Conservation (phyloP, 2,329 filamentous ascomycete genomes). For the Shiraia bambusicola region DNA sequence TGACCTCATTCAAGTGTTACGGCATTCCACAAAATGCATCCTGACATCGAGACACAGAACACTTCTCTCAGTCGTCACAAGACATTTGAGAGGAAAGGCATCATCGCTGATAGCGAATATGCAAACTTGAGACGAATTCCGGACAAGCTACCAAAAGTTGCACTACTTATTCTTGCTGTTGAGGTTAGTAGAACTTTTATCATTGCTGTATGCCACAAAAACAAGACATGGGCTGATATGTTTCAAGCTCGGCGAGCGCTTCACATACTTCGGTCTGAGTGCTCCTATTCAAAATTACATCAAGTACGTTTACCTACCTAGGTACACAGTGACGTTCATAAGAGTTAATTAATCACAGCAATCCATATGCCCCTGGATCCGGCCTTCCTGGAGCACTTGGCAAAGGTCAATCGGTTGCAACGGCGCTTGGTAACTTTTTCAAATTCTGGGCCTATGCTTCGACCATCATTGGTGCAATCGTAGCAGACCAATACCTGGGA, state of each 20-base stretch:
- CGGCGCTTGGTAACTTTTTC: constrained; percentile 8
- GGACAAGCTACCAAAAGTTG: constrained; percentile 10
- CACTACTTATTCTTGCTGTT: constrained; percentile 14
- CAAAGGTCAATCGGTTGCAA: constrained; percentile 10
- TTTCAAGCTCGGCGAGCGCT: constrained; percentile 12
- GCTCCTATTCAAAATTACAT: constrained; percentile 18
- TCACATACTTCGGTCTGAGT: constrained; percentile 15
- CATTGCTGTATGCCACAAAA: not conserved
- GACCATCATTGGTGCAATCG: constrained; percentile 10
- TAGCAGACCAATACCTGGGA: constrained; percentile 14
- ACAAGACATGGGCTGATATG: not conserved
- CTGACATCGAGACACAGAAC: constrained; percentile 6
- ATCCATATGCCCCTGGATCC: constrained; percentile 7
- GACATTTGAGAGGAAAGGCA: constrained; percentile 3
- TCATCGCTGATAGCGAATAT: constrained; percentile 3
- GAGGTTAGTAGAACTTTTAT: constrained; percentile 2
- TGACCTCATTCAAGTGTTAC: not conserved
- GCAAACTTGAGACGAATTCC: constrained; percentile 8
- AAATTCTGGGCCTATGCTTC: constrained; percentile 10
- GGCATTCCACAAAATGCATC: constrained; percentile 2
- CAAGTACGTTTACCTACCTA: constrained; percentile 38
- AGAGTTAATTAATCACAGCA: constrained; percentile 1
- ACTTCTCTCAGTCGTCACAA: constrained; percentile 3
- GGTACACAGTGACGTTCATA: not conserved
- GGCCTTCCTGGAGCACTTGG: constrained; percentile 7